Percentiles rank a stretch among this genome's conserved stretches.
These are phyloP conservation scores for Penicillium silybi DNA, from an alignment of 495 filamentous ascomycete species.

Conservation along the genomic window DNA sequence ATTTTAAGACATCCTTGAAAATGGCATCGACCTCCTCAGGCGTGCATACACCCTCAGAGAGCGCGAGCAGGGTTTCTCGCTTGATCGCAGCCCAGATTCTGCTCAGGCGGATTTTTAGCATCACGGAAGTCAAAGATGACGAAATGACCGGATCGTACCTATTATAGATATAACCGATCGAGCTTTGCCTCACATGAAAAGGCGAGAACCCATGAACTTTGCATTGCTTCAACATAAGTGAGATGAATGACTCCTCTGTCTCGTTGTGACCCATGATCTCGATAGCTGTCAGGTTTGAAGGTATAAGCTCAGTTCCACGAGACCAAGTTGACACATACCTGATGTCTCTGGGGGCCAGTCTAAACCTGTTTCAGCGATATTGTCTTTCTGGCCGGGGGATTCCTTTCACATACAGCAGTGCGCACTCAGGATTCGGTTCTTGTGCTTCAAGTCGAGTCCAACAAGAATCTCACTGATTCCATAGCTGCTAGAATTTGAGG, in stretches of 20 bases:
- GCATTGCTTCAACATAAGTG: slow-evolving; percentile 21
- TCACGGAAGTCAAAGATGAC: neutral
- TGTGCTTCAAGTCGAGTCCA: slow-evolving; percentile 22
- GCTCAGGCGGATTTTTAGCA: neutral
- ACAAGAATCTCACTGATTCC: slow-evolving; percentile 31
- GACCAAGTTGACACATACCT: slow-evolving; percentile 13
- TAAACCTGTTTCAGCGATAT: neutral
- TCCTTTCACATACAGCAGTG: slow-evolving; percentile 32
- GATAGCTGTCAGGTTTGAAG: slow-evolving; percentile 19
- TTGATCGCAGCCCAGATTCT: slow-evolving; percentile 44
- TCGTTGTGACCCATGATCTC: slow-evolving; percentile 37
- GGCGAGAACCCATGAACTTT: slow-evolving; percentile 33
- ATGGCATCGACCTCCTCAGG: slow-evolving; percentile 36
- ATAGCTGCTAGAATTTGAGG: slow-evolving; percentile 41
- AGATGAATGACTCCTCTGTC: slow-evolving; percentile 25
- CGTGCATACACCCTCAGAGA: slow-evolving; percentile 30
- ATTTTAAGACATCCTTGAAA: slow-evolving; percentile 36
- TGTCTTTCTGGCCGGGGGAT: neutral
- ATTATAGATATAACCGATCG: slow-evolving; percentile 40
- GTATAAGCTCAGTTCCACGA: neutral
- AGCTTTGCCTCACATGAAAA: slow-evolving; percentile 32
- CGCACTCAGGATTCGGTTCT: slow-evolving; percentile 24
- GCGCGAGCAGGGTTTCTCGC: slow-evolving; percentile 30
- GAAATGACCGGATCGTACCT: slow-evolving; percentile 14
- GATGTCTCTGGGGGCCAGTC: slow-evolving; percentile 41